Evolutionary conservation across 371 early-diverging fungal genomes (phyloP).

Genomic region (Mortierella sp.): DNA sequence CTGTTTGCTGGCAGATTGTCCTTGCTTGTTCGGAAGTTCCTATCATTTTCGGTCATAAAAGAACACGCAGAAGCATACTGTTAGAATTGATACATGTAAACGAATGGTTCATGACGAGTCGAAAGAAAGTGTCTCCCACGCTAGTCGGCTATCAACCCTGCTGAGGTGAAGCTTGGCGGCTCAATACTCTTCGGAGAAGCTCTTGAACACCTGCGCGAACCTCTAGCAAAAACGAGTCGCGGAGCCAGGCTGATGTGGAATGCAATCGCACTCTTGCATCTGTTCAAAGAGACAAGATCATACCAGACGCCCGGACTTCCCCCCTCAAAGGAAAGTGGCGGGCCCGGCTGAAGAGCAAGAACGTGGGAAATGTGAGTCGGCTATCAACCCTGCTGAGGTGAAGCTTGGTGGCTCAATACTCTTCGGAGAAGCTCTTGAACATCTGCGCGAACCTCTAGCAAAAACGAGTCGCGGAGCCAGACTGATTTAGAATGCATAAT

Average conservation of each 20-base stretch:
- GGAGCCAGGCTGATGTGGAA: background rate
- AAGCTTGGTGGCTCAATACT: background rate
- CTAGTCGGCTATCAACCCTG: constrained; percentile 6
- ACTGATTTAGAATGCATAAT: background rate
- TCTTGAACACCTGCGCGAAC: background rate
- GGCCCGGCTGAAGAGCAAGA: background rate
- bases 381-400: background rate
- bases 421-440: background rate
- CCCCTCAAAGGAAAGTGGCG: background rate
- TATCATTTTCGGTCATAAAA: background rate
- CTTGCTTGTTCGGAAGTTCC: background rate
- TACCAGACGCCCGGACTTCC: background rate
- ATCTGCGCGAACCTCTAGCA: background rate
- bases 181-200: background rate
- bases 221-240: constrained; percentile 9
- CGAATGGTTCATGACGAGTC: no score
- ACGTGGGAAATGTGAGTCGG: constrained; percentile 4
- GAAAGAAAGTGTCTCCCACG: background rate
- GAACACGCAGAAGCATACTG: background rate
- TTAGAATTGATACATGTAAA: background rate
- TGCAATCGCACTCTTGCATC: background rate
- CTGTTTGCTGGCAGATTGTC: background rate
- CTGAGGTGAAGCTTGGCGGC: background rate
- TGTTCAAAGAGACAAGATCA: background rate
- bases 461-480: background rate